Conservation (phyloP, 2,329 filamentous ascomycete genomes). For the Fusarium temperatum region DNA sequence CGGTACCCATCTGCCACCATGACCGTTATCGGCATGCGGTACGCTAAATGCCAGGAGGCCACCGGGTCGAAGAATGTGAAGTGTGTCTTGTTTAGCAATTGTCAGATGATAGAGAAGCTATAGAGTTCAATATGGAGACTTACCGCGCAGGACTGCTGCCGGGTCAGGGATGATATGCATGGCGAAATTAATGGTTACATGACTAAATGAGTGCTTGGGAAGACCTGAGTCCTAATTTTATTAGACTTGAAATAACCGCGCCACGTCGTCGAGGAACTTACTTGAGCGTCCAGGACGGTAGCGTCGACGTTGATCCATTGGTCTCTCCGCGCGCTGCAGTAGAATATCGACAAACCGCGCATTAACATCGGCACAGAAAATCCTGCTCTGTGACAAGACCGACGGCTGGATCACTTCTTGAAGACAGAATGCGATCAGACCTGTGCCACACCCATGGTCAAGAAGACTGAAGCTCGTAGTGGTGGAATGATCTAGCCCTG, state of each 20-base stretch:
- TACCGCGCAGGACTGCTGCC: neutral
- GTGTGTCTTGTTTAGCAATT: fast-evolving
- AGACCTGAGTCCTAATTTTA: neutral
- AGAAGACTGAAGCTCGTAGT: neutral
- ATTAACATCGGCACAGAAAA: neutral
- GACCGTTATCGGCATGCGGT: neutral
- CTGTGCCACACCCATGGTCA: neutral
- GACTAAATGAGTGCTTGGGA: neutral
- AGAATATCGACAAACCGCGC: neutral
- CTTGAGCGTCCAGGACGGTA: neutral
- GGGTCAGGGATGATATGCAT: neutral
- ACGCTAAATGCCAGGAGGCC: fast-evolving
- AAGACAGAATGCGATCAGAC: neutral
- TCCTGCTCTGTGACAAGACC: fast-evolving
- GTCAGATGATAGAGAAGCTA: fast-evolving
- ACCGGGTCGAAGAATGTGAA: fast-evolving
- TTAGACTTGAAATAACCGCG: no score
- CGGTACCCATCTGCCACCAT: neutral
- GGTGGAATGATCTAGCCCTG: neutral
- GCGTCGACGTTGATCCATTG: neutral
- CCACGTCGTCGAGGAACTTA: no score
- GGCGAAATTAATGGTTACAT: neutral
- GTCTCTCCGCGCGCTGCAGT: neutral
- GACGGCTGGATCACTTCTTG: fast-evolving
- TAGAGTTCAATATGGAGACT: fast-evolving